Conservation (phyloP, 805 yeast genomes). For the Saturnispora silvae region DNA sequence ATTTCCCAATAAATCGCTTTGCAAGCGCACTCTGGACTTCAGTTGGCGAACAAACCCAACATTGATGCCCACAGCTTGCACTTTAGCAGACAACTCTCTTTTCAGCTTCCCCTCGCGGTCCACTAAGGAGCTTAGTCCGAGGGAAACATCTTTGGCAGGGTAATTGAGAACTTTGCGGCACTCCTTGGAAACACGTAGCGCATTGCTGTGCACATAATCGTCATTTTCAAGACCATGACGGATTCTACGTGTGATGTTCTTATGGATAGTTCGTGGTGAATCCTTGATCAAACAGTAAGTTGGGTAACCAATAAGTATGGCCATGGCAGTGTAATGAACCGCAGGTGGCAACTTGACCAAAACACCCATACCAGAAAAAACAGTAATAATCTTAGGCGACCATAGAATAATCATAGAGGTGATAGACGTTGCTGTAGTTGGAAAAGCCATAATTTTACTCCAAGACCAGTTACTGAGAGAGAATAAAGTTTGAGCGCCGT, state of each 20-base stretch:
- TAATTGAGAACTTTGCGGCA: conserved; percentile 68
- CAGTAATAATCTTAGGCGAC: conserved; percentile 22
- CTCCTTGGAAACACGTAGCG: conserved; percentile 71
- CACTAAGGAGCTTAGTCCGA: conserved; percentile 52
- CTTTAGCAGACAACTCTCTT: conserved; percentile 39
- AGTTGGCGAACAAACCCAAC: conserved; percentile 42
- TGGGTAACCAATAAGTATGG: conserved; percentile 27
- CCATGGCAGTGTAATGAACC: conserved; percentile 25
- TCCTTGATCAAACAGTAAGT: conserved; percentile 54
- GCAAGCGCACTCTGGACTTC: conserved; percentile 17
- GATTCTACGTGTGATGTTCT: conserved; percentile 69
- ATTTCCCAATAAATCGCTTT: conserved; percentile 12
- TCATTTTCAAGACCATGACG: conserved; percentile 46
- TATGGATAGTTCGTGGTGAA: conserved; percentile 81
- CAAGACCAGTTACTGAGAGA: conserved; percentile 33
- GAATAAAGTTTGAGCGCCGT: conserved; percentile 7
- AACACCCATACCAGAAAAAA: conserved; percentile 24
- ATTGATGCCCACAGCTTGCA: conserved; percentile 47
- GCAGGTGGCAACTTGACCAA: conserved; percentile 20
- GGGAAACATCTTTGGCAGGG: conserved; percentile 76
- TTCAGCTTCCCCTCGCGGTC: conserved; percentile 52
- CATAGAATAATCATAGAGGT: conserved; percentile 20
- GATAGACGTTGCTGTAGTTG: conserved; percentile 21
- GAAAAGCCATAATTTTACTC: conserved; percentile 16
- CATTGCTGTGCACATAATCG: conserved; percentile 73